Percentiles rank a stretch among this genome's conserved stretches.
Conservation (phyloP, 352 stramenopile species). For the Poterioochromonas sp. region DNA sequence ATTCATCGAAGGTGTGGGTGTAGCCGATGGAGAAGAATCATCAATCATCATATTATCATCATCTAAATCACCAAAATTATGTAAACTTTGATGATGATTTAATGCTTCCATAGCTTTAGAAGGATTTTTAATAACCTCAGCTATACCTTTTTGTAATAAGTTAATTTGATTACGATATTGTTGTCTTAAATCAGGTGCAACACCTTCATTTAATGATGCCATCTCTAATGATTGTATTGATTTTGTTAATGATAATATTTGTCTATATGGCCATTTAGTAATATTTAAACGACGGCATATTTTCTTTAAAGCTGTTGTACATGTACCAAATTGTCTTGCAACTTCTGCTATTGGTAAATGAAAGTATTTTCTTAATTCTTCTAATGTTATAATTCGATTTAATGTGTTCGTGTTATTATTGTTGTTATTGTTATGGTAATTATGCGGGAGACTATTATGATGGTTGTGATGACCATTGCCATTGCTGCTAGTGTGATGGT, state of each 20-base stretch:
- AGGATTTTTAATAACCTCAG: background rate
- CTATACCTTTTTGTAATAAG: background rate
- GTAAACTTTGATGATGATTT: too few relatives aligned
- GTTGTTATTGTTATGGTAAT: too few relatives aligned
- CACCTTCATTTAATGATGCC: background rate
- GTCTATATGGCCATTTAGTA: slow-evolving; percentile 23
- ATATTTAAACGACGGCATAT: slow-evolving; percentile 17
- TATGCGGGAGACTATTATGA: too few relatives aligned
- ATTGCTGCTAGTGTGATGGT: too few relatives aligned
- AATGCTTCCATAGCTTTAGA: background rate
- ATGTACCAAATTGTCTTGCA: slow-evolving; percentile 9
- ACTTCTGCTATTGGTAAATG: slow-evolving; percentile 25
- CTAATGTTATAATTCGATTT: slow-evolving; percentile 15
- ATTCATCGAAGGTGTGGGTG: too few relatives aligned
- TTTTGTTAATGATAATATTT: slow-evolving; percentile 7
- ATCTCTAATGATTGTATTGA: slow-evolving; percentile 26
- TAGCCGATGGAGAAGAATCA: too few relatives aligned
- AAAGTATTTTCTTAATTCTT: slow-evolving; percentile 23
- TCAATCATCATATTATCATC: too few relatives aligned
- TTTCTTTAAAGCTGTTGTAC: slow-evolving; percentile 30
- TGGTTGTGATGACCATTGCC: too few relatives aligned
- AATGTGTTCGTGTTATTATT: too few relatives aligned
- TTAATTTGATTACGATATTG: slow-evolving; percentile 22
- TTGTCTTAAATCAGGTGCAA: background rate
- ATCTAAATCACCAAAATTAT: too few relatives aligned